Conservation (phyloP, 75 land plant species). For the Adiantum capillusveneris region DNA sequence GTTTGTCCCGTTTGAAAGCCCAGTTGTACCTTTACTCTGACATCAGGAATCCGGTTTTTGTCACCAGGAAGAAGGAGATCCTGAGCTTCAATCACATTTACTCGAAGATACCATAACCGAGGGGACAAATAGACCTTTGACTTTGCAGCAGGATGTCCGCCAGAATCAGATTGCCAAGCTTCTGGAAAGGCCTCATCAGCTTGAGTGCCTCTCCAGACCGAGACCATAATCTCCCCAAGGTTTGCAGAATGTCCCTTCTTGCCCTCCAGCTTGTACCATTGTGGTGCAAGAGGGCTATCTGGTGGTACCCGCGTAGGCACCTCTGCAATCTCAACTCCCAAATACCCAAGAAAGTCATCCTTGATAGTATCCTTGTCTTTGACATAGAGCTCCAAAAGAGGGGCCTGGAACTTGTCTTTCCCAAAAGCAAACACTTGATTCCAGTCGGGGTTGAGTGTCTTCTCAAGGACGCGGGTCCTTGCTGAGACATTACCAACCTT, state of each 20-base stretch:
- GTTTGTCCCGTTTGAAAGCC: constrained; percentile 45
- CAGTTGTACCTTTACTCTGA: constrained; percentile 63
- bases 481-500: constrained; percentile 68
- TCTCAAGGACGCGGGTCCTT: constrained; percentile 50
- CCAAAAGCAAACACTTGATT: constrained; percentile 83
- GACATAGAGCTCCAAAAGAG: constrained; percentile 51
- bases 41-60: constrained; percentile 38
- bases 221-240: constrained; percentile 66
- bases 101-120: constrained; percentile 71
- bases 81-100: constrained; percentile 78
- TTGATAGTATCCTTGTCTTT: constrained; percentile 59
- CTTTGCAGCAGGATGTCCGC: constrained; percentile 28
- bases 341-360: constrained; percentile 68
- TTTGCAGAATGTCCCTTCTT: constrained; percentile 43
- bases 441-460: constrained; percentile 68
- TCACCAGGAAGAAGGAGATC: constrained; percentile 40
- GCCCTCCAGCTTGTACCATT: constrained; percentile 86
- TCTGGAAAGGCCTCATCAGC: constrained; percentile 92
- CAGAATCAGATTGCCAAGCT: constrained; percentile 89
- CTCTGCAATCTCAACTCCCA: constrained; percentile 66
- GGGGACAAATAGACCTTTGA: constrained; percentile 82
- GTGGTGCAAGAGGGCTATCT: constrained; percentile 87
- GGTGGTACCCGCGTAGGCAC: constrained; percentile 82
- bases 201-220: constrained; percentile 89
- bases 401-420: constrained; percentile 57